Evolutionary conservation across 148 eudicot genomes (phyloP).

Genomic region (Spergularia marina): DNA sequence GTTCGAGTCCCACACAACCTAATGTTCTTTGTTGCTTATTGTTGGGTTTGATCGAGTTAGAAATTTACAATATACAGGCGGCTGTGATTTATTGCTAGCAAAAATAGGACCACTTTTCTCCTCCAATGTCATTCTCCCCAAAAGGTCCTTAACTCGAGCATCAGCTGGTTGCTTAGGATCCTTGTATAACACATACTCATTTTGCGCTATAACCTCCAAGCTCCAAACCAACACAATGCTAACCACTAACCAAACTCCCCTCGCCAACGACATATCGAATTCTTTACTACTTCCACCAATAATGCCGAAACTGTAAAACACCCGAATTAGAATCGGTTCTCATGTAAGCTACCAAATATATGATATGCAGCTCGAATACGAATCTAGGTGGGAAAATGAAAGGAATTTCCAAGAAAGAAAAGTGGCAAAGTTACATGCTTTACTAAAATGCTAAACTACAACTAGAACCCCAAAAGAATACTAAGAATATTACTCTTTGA

Average conservation of each 20-base stretch:
- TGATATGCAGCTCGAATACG: background rate
- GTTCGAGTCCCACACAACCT: no score
- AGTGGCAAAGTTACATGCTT: background rate
- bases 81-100: no score
- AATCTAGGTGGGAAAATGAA: constrained; percentile 5
- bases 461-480: constrained; percentile 13
- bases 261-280: constrained; percentile 13
- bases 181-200: constrained; percentile 46
- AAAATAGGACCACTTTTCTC: no score
- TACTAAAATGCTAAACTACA: constrained; percentile 12
- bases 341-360: background rate
- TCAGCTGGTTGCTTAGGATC: constrained; percentile 55
- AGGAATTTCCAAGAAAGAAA: background rate
- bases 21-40: no score
- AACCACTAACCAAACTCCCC: constrained; percentile 26
- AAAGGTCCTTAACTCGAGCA: constrained; percentile 56
- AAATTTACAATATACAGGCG: no score
- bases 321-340: constrained; percentile 20
- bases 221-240: constrained; percentile 18
- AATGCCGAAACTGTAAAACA: constrained; percentile 14
- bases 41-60: no score
- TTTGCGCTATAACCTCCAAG: constrained; percentile 20
- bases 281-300: background rate
- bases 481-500: background rate
- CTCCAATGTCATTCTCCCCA: no score